These are phyloP conservation scores for Penicillium mononematosum DNA, from an alignment of 495 filamentous ascomycete genomes.

Conservation along the genomic window DNA sequence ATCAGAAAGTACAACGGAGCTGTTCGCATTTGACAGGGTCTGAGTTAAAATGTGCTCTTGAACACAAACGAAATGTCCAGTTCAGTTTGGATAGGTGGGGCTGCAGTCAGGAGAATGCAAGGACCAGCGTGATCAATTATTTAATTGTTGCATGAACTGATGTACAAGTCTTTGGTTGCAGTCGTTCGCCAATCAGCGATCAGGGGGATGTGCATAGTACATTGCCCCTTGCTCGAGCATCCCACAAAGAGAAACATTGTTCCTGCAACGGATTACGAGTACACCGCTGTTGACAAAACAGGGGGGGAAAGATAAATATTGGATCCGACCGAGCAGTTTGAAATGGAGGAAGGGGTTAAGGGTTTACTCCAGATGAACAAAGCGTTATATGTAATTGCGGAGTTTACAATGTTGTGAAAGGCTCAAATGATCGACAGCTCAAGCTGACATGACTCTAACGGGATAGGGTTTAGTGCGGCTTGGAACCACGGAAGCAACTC, in stretches of 20 bases:
- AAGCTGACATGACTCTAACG: slow-evolving; percentile 11
- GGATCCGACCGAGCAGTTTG: background rate
- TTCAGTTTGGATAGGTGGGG: slow-evolving; percentile 13
- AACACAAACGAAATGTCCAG: slow-evolving; percentile 4
- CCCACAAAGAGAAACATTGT: background rate
- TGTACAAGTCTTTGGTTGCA: background rate
- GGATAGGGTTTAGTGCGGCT: slow-evolving; percentile 2
- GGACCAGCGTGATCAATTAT: slow-evolving; percentile 20
- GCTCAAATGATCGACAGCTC: background rate
- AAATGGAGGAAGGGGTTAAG: background rate
- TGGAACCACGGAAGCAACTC: background rate
- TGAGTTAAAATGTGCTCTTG: slow-evolving; percentile 6
- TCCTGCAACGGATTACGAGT: background rate
- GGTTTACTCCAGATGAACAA: background rate
- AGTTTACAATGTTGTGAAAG: background rate
- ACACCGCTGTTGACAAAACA: slow-evolving; percentile 1
- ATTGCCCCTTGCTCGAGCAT: slow-evolving; percentile 4
- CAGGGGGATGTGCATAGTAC: slow-evolving; percentile 2
- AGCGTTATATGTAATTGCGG: background rate
- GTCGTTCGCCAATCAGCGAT: slow-evolving; percentile 7
- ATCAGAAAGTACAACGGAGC: background rate
- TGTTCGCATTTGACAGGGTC: background rate
- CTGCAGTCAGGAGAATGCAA: slow-evolving; percentile 26
- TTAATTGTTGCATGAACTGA: background rate
- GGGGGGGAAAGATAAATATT: background rate